Conservation (phyloP, 1,284 basidiomycete genomes). For the Cutaneotrichosporon mucoides region DNA sequence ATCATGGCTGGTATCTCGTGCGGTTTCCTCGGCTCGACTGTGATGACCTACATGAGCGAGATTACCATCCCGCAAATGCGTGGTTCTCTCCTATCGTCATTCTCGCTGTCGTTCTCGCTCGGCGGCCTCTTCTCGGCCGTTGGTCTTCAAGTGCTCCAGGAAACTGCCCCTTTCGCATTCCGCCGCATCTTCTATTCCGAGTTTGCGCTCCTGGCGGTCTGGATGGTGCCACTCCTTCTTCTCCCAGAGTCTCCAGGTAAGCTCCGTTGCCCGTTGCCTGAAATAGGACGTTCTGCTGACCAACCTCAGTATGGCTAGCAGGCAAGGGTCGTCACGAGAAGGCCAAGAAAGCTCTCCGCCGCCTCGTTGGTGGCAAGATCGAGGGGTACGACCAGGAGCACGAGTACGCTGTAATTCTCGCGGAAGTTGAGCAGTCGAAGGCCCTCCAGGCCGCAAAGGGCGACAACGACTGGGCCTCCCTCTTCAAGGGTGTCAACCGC, state of each 20-base stretch:
- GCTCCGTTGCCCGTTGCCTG: too few species aligned
- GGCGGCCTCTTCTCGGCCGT: constrained; percentile 6
- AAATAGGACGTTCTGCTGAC: too few species aligned
- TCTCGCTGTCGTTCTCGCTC: constrained; percentile 1
- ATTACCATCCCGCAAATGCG: constrained; percentile 7
- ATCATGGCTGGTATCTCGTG: constrained; percentile 27
- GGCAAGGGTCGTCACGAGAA: constrained; percentile 14
- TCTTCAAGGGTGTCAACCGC: constrained; percentile 18
- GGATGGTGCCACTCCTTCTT: constrained; percentile 5
- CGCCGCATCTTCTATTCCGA: constrained; percentile 12
- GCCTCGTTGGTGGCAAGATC: constrained; percentile 14
- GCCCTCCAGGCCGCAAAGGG: background rate
- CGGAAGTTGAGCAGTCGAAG: constrained; percentile 7
- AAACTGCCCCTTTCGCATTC: constrained; percentile 6
- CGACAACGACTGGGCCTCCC: background rate
- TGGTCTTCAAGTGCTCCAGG: constrained; percentile 6
- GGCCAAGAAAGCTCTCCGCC: constrained; percentile 13
- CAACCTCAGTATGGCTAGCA: constrained; percentile 9
- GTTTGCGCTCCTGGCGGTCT: constrained; percentile 12
- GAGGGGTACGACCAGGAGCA: constrained; percentile 18
- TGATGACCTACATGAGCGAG: constrained; percentile 8
- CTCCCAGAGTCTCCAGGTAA: constrained; percentile 4
- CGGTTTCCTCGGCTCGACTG: background rate
- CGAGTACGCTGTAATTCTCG: constrained; percentile 13
- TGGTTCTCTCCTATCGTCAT: constrained; percentile 1